Evolutionary conservation across 192 early-diverging fungal genomes (phyloP).

Genomic region (Coemansia sp.): DNA sequence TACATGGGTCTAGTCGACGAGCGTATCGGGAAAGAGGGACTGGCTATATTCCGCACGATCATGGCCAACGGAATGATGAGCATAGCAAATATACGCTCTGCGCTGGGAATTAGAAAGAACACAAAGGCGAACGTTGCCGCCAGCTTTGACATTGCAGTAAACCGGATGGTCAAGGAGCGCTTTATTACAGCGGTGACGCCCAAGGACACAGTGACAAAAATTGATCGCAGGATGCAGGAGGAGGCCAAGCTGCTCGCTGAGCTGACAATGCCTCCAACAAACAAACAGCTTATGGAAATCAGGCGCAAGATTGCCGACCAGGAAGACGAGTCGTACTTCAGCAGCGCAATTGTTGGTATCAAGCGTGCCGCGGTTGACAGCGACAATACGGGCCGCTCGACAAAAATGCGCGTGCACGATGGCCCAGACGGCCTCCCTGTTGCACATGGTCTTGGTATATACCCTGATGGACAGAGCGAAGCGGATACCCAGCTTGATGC

Average conservation of each 20-base stretch:
- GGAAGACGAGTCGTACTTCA: conserved; percentile 52
- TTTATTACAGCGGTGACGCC: conserved; percentile 60
- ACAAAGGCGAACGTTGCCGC: conserved; percentile 14
- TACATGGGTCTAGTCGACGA: conserved; percentile 57
- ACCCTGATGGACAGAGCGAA: not conserved
- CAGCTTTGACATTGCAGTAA: conserved; percentile 24
- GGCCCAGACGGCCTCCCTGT: conserved; percentile 11
- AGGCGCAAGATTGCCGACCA: conserved; percentile 48
- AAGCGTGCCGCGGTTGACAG: conserved; percentile 16
- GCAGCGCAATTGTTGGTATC: conserved; percentile 53
- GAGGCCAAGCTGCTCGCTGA: conserved; percentile 60
- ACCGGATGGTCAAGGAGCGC: conserved; percentile 59
- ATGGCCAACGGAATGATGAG: conserved; percentile 46
- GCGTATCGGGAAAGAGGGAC: conserved; percentile 59
- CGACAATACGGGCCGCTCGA: not conserved
- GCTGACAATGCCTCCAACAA: conserved; percentile 56
- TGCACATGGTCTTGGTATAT: not conserved
- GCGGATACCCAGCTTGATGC: conserved; percentile 9
- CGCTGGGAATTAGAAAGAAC: conserved; percentile 17
- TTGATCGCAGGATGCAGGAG: conserved; percentile 61
- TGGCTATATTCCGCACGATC: conserved; percentile 49
- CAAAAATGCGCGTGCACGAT: conserved; percentile 5
- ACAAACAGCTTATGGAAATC: conserved; percentile 59
- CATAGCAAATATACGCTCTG: conserved; percentile 24
- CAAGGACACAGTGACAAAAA: conserved; percentile 58